A percentile compares a stretch with the other conserved stretches of the same genome.
phyloP scores from a whole-genome alignment of 164 flowering plant species.

The Amborella trichopoda region DNA sequence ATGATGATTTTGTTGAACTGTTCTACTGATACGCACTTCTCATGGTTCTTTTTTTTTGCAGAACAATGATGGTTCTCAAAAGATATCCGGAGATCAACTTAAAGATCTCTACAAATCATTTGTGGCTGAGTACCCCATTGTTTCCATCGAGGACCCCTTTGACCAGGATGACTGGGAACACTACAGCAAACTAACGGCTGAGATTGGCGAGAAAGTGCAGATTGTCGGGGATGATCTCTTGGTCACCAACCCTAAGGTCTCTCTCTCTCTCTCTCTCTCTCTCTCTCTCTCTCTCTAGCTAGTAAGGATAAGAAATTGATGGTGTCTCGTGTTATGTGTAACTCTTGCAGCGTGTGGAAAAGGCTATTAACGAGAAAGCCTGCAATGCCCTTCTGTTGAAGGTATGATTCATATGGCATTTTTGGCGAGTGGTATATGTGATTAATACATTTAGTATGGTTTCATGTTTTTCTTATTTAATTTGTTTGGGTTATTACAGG shows the following conservation, averaged over 20 bases:
- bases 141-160: slow-evolving; percentile 30
- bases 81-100: slow-evolving; percentile 25
- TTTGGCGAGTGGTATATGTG: not conserved
- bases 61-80: slow-evolving; percentile 33
- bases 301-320: not conserved
- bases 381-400: slow-evolving; percentile 59
- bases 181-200: slow-evolving; percentile 24
- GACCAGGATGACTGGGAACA: slow-evolving; percentile 38
- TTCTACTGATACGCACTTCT: too few relatives aligned
- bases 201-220: slow-evolving; percentile 27
- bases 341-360: slow-evolving; percentile 31
- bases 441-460: not conserved
- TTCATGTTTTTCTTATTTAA: not conserved
- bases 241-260: slow-evolving; percentile 30
- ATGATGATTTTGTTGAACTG: too few relatives aligned
- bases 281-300: not conserved
- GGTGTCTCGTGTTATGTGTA: not conserved
- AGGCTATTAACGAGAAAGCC: slow-evolving; percentile 47
- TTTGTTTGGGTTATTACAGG: slow-evolving; percentile 10
- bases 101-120: slow-evolving; percentile 31
- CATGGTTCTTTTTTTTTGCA: too few relatives aligned
- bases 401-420: slow-evolving; percentile 17
- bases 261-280: not conserved
- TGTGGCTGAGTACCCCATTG: slow-evolving; percentile 28
- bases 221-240: slow-evolving; percentile 34